Evolutionary conservation across 2,329 filamentous ascomycete species (phyloP), one percentile per base, ranked within the genome.

Genomic region (Phaeosphaeria sp.): DNA sequence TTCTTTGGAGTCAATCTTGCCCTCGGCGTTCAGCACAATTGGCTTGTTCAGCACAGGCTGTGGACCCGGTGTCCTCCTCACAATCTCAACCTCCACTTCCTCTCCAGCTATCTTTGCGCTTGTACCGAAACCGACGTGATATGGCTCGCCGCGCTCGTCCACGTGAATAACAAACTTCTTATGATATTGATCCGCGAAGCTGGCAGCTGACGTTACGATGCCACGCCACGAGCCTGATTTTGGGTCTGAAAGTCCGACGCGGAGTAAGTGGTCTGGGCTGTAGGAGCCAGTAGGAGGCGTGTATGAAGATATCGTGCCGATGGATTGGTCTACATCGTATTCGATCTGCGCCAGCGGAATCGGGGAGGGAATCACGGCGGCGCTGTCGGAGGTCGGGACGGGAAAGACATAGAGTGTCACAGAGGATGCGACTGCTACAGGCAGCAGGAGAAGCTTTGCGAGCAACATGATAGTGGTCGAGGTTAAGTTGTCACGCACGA

Each of bases 361-460:
- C 20, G 79, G 73, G 30, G 76, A 76, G 53, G 74, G 66, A 42
- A 73, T 63, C 36, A 71, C 59, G 51, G 71, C 66, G 23, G 64
- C 96, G 73, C 93, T 89, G 75, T 89, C 90, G 62, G 93, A 96
- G 75, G 90, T 91, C 63, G 93, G 88, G 65, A 99, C 86, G 42
- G 95, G 93, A 81, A 97, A 94, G 79, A 74, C 66, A 58, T 75
- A 77, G 46, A 77, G 63, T 11, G 74, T 76, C 18, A 77, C 67
- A 17, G 73, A 69, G n/a, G 74, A 76, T 36, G 78, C 72, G 65
- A 76, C 59, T 52, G 79, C 74, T 53, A 77, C 52, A 18, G 78
- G 67, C 50, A 77, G 72, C 58, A 80, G 58, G 21, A 77, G 55
- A 21, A 77, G 68, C 42, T 66, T 67, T 52, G 71, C 59, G 56